A percentile compares a stretch with the other conserved stretches of the same genome.
Conservation (phyloP, 2,329 filamentous ascomycete species). For the Penicillium sp. region DNA sequence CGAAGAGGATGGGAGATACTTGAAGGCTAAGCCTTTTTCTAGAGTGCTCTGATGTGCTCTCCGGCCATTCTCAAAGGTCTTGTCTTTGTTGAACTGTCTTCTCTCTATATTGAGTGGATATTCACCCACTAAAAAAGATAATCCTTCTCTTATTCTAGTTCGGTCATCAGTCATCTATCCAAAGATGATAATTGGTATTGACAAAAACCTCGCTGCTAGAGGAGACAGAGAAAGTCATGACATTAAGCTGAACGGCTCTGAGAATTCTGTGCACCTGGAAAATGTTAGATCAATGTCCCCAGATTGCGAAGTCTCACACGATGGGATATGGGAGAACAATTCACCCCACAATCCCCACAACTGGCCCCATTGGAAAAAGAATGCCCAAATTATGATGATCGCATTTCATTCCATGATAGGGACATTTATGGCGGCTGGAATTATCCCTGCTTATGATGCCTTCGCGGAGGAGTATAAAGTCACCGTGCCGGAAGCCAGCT, state of each 20-base stretch:
- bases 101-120: neutral
- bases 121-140: too few species aligned
- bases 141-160: too few species aligned
- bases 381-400: slow-evolving; percentile 52
- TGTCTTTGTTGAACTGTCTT: neutral
- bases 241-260: slow-evolving; percentile 7
- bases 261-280: slow-evolving; percentile 17
- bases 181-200: neutral
- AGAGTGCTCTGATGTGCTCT: neutral
- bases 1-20: neutral
- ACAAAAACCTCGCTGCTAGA: too few species aligned
- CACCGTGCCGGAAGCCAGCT: slow-evolving; percentile 50
- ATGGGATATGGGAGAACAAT: neutral
- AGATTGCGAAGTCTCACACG: neutral
- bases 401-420: slow-evolving; percentile 58
- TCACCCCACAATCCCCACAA: slow-evolving; percentile 22
- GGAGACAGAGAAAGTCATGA: neutral
- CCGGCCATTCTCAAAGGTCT: neutral
- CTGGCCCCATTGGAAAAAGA: slow-evolving; percentile 14
- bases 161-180: neutral
- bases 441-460: slow-evolving; percentile 52
- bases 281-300: slow-evolving; percentile 2
- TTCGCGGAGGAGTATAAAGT: slow-evolving; percentile 53
- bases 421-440: slow-evolving; percentile 54
- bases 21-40: neutral